Evolutionary conservation across 306 rosid genomes (phyloP), one percentile per base, ranked within the genome.

Genomic region (Cicer chorassanicum): DNA sequence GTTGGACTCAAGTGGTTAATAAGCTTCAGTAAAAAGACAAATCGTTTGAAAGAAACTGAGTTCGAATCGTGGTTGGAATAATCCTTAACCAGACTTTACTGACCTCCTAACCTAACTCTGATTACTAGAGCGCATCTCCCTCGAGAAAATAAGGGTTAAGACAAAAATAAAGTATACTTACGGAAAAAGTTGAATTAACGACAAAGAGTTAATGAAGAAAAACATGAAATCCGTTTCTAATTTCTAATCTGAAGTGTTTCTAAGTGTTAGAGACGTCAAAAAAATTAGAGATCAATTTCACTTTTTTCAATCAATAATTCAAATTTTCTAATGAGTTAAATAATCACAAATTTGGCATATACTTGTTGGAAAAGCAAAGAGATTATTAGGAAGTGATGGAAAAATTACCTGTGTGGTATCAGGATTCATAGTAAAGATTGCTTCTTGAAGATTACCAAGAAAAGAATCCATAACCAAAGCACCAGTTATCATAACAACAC

Each of bases 401-500:
- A 70, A 72, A 49, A 29, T 85, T 72, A 93, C 98, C 96, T 93
- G 98, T 44, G 96, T 90, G 77, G 99, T 94, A 46, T 88, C 89
- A 9, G 99, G 96, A 82, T 94, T 94, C 96, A 94, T 87, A 60
- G 95, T 94, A 51, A 94, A 94, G 69, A 94, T 94, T 53, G 99
- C 97, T 87, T 94, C 99, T 89, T 94, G 99, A 74, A 94, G 81
- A 82, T 94, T 94, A 15, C 99, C 99, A 51, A 94, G 78, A 75
- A 94, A 94, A 39, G 97, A 85, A 60, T 94, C 99, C 99, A 94
- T 94, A 79, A 94, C 67, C 72, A 94, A 80, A 56, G 99, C 99
- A 1, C 99, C 97, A 1, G 95, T 70, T 59, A 94, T 88, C 99
- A 92, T 94, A n/a, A 94, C 3, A 21, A 94, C 97, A 59, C 99